Conservation (phyloP, 2,329 filamentous ascomycete genomes). For the Aureobasidium subglaciale region DNA sequence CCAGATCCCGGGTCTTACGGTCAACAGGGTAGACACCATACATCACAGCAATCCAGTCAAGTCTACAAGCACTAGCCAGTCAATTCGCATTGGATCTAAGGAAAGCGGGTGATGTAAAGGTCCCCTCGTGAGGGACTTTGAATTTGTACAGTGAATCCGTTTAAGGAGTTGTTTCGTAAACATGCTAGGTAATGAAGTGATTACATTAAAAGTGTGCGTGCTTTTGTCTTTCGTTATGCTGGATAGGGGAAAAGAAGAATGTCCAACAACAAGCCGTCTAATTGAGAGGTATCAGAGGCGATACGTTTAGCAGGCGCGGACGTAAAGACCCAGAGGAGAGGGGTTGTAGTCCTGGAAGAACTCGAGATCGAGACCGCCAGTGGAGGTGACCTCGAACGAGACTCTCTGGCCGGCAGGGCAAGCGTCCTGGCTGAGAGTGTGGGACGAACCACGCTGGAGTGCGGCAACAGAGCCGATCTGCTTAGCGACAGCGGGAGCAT, state of each 20-base stretch:
- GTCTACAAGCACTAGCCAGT: too few relatives aligned
- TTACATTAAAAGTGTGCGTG: slow-evolving; percentile 11
- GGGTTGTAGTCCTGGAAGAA: slow-evolving; percentile 24
- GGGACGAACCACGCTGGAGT: slow-evolving; percentile 23
- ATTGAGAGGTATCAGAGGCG: neutral
- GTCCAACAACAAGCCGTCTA: neutral
- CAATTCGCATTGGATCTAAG: neutral
- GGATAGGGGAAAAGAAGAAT: neutral
- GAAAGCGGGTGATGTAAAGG: neutral
- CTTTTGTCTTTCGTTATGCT: slow-evolving; percentile 12
- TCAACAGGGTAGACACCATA: too few relatives aligned
- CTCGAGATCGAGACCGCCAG: slow-evolving; percentile 21
- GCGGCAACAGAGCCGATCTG: slow-evolving; percentile 13
- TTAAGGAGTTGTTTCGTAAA: neutral
- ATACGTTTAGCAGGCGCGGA: slow-evolving; percentile 8
- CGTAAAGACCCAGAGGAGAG: slow-evolving; percentile 16
- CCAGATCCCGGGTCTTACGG: too few relatives aligned
- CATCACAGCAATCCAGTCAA: too few relatives aligned
- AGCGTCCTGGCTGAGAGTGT: slow-evolving; percentile 21
- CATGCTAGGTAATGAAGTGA: neutral
- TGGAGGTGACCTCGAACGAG: slow-evolving; percentile 21
- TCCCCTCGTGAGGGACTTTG: too few relatives aligned
- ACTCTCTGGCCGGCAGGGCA: slow-evolving; percentile 24
- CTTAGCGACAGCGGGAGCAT: slow-evolving; percentile 14
- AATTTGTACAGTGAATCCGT: slow-evolving; percentile 1